Evolutionary conservation across 2,329 filamentous ascomycete genomes (phyloP), one percentile per base, ranked within the genome.

Genomic region (Chaetomium strumarium): DNA sequence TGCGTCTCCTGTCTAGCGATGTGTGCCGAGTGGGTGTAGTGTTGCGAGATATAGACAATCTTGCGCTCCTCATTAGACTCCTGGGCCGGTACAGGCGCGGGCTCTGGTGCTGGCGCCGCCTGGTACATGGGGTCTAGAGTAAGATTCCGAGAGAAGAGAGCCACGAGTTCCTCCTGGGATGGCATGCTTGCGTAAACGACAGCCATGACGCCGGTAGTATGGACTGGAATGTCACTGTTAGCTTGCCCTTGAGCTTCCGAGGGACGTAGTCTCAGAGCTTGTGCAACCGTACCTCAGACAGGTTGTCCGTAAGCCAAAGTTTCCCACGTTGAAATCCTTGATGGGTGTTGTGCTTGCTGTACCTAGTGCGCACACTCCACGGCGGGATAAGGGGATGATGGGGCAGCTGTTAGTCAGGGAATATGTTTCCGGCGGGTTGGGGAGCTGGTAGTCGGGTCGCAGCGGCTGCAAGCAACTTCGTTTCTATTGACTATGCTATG

Each of bases 21-120:
- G 66, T 95, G 88, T 41, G 85, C 75, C 9, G 88, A 90, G 65
- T 91, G 89, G 58, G 86, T 85, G 68, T 95, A 95, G 68, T 95
- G 90, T 64, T 88, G 85, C 10, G 88, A 87, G 60, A 88, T 81
- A 72, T 93, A 95, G 57, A 79, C 75, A 57, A 88, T 84, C 62
- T 66, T 68, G 16, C 62, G 61, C 51, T 67, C 63, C 42, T 68
- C 62, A 42, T 66, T 61, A 7, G 59, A 58, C 6, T 49, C 60
- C 42, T 55, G 46, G 14, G 54, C 51, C 12, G 56, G 44, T 62
- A 46, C 51, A 16, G 60, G 48, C 62, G 64, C 51, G 3, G 52
- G 43, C 62, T 49, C 50, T n/a, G 48, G 44, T 45, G 30, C 46
- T 14, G 52, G 47, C 30, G 34, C 17, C 5, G 53, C 45, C 12